phyloP scores from a whole-genome alignment of 177 flowering plant species.

The Vitis hybrid region DNA sequence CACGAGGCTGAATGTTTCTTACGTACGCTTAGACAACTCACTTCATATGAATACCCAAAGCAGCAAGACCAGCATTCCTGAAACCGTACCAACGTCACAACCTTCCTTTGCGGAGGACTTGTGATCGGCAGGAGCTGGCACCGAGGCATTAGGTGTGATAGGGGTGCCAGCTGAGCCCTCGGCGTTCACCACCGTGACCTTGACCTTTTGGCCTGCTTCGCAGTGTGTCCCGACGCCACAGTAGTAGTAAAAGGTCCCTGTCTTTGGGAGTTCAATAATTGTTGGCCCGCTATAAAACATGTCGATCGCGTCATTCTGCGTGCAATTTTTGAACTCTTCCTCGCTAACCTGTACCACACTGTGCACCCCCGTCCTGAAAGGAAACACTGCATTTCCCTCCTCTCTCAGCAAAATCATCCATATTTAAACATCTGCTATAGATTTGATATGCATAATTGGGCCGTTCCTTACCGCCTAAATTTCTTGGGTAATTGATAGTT shows the following conservation, averaged over 20 bases:
- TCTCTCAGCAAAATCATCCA: neutral
- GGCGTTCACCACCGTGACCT: slow-evolving; percentile 21
- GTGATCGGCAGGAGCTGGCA: slow-evolving; percentile 7
- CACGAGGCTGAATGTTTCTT: neutral
- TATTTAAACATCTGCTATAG: neutral
- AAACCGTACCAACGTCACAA: slow-evolving; percentile 2
- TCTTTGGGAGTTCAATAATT: slow-evolving; percentile 14
- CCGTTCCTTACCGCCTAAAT: too few species aligned
- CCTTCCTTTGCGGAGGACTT: slow-evolving; percentile 8
- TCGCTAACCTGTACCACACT: slow-evolving; percentile 36
- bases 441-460: too few species aligned
- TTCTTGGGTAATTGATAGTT: too few species aligned
- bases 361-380: slow-evolving; percentile 36
- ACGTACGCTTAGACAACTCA: too few species aligned
- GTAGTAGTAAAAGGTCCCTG: slow-evolving; percentile 35
- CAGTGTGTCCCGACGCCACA: slow-evolving; percentile 46
- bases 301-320: slow-evolving; percentile 11
- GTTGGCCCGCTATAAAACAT: slow-evolving; percentile 33
- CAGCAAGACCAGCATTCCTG: slow-evolving; percentile 5
- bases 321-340: slow-evolving; percentile 38
- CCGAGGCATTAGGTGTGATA: slow-evolving; percentile 4
- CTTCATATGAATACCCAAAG: slow-evolving; percentile 8
- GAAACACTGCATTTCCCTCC: slow-evolving; percentile 35
- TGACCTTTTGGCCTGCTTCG: slow-evolving; percentile 46
- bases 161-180: slow-evolving; percentile 22